Base-by-base conservation (phyloP, 495 filamentous ascomycete genomes). In the Hypoxylon subgilvum region DNA sequence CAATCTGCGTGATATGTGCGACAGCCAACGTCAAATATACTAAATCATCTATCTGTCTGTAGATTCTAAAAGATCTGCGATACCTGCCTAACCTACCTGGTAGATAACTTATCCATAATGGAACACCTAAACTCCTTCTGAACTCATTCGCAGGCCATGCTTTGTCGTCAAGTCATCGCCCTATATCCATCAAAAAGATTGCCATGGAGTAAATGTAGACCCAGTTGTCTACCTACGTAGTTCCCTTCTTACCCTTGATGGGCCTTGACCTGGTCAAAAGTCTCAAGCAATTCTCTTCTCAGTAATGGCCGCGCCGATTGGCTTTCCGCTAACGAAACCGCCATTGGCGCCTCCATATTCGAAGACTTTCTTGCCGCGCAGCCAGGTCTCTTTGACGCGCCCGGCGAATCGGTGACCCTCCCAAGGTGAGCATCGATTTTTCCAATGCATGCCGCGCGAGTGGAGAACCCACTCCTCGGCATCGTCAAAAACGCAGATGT, bases 371-470 rank as follows among this genome's bases (percentile, higher is more conserved):
- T 75, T 73, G 1, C 94, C 94, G 27, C 93, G 78, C 35, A 98
- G 67, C 91, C 91, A 97, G 6, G 94, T 97, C 79, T 96, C 91
- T 45, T 76, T 81, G 10, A 97, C 93, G 57, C 89, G 82, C 0
- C 94, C 94, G 50, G 77, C 82, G 68, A 98, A 84, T 4, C 71
- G 82, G 62, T 85, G 87, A 18, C 91, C 91, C 73, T 97, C 89
- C 77, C 96, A 98, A 2, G 94, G 94, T 18, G 85, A 90, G 76
- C 90, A 90, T 72, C 96, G 95, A 71, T 98, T 97, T 63, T 92
- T 84, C 82, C 96, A 98, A 32, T 94, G 81, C 93, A 98, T 96
- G 23, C 81, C 78, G 34, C 68, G 69, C 6, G 72, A 65, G 4
- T 72, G 73, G 48, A 96, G 84, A 31, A 84, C 81, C 82, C 92